Evolutionary conservation across 257 asterid genomes (phyloP), one percentile per base, ranked within the genome.

Genomic region (Echites panduratus): DNA sequence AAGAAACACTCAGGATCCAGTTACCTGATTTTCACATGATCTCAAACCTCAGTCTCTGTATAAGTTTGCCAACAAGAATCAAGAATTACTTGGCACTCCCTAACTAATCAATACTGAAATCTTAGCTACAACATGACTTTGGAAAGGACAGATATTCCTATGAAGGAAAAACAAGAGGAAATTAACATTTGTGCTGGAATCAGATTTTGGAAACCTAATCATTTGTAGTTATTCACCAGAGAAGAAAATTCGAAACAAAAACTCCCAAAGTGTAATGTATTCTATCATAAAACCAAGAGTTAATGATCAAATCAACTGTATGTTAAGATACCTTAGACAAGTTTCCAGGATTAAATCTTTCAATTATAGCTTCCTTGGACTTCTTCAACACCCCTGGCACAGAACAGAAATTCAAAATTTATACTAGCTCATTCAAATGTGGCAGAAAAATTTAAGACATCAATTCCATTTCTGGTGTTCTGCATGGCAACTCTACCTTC

Each of bases 351-450:
- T 73, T 80, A 74, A 89, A 67, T 83, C 89, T 82, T 66, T 77
- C 74, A 26, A 69, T 65, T 70, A 90, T 87, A 75, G 87, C 85
- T 69, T 87, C 92, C 82, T 92, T 85, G 77, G 90, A 79, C 73
- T 82, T 87, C 79, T 95, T 90, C 77, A 90, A 83, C 77, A 95
- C 90, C 73, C 99, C 99, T 92, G 76, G 82, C 78, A 71, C 58
- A 78, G 45, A 57, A 79, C 43, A 79, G 56, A 56, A 48, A 35
- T 52, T 66, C 24, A 50, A 56, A 73, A 75, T 73, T 75, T 68
- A 73, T 41, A 66, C 68, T 68, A 75, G 61, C 24, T 14, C 12
- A 7, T 24, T 58, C 43, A 24, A 72, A 70, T 62, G 65, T 72
- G 57, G 68, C 57, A 76, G 76, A 59, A 35, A 53, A 27, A 57